Base-by-base conservation (phyloP, 2,329 filamentous ascomycete genomes). In the Nothomitra cinnamomea region DNA sequence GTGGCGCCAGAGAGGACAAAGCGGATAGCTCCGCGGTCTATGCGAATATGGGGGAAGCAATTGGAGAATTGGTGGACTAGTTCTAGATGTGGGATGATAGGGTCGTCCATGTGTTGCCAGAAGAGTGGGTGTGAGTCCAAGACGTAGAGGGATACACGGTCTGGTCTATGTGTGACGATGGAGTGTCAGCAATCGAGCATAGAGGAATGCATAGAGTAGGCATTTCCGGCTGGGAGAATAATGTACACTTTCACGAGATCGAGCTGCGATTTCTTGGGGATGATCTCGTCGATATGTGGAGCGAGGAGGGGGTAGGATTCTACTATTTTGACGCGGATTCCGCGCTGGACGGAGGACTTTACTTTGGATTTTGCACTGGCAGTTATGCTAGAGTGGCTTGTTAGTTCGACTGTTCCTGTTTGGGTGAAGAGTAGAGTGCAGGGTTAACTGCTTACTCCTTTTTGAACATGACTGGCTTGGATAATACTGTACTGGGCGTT, bases 1-100 rank as follows among this genome's bases (percentile, higher is more conserved):
- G 90, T 87, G 0, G 92, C 92, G 45, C 92, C 92, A 1, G 82
- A 86, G 1, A 98, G 78, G 24, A 98, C 90, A 70, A 98, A 98
- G 57, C 92, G 86, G 64, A 98, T 96, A 3, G 92, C 92, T 57
- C 92, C 92, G 51, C 92, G 80, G 68, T 98, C 92, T 67, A 96
- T 94, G 56, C 89, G 83, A 55, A 98, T 75, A 52, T 79, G 83
- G 17, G 85, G 82, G 66, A 98, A 90, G 56, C 80, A 84, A 60
- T 80, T 72, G 8, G 92, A 92, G 71, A 90, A 96, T 61, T 83
- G 79, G 74, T 98, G 92, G 38, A 98, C 80, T 62, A 96, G 80
- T 49, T 78, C 78, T 12, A 98, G 81, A 68, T 96, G 92, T 0
- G 92, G 92, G 21, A 54, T 10, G 56, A 95, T 77, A 2, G 82